Evolutionary conservation across 176 grass and related monocot genomes (phyloP).

Genomic region (Dendrocalamus sinicus): DNA sequence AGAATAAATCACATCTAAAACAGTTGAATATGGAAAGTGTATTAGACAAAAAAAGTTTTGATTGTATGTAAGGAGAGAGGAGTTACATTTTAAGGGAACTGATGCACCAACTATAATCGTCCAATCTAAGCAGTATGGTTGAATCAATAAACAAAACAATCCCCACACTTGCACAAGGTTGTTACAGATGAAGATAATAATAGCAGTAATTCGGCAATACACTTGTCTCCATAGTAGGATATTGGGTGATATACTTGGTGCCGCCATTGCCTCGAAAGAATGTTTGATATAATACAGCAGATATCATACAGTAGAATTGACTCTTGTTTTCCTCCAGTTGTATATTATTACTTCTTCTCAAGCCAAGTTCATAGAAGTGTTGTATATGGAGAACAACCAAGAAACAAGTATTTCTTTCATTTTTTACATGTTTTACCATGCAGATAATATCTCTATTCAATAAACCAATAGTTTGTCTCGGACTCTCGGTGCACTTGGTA

Average conservation of each 20-base stretch:
- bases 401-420: conserved; percentile 65
- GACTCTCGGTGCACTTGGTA: neutral
- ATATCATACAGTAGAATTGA: neutral
- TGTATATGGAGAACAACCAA: conserved; percentile 88
- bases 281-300: too few species aligned
- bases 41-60: too few species aligned
- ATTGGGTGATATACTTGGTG: neutral
- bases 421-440: conserved; percentile 18
- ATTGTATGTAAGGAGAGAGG: neutral
- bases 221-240: neutral
- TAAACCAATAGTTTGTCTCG: conserved; percentile 11
- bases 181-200: too few species aligned
- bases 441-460: neutral
- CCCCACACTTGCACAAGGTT: too few species aligned
- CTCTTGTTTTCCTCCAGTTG: conserved; percentile 57
- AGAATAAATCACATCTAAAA: conserved; percentile 27
- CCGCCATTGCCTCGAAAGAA: too few species aligned
- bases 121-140: neutral
- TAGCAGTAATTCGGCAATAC: too few species aligned
- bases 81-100: conserved; percentile 14
- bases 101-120: neutral
- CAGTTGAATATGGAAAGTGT: conserved; percentile 32
- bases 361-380: conserved; percentile 79
- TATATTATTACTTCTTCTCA: conserved; percentile 98
- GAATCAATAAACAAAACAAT: neutral